phyloP scores from a whole-genome alignment of 1,284 basidiomycete genomes.

The Trametes versicolor region DNA sequence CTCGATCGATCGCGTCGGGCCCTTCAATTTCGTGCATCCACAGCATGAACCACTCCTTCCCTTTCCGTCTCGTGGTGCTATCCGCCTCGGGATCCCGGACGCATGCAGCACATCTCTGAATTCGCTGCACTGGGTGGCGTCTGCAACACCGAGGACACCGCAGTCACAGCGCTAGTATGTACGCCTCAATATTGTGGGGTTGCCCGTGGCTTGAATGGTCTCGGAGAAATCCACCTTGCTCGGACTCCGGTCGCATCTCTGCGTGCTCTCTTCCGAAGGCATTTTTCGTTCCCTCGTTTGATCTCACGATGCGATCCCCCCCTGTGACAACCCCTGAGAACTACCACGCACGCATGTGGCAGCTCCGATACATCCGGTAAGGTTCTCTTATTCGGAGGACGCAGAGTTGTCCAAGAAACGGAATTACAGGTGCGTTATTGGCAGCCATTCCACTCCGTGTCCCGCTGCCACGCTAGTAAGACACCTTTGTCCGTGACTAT shows the following conservation, averaged over 20 bases:
- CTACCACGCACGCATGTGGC: slow-evolving; percentile 6
- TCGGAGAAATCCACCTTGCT: slow-evolving; percentile 10
- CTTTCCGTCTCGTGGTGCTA: not conserved
- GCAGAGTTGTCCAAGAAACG: slow-evolving; percentile 1
- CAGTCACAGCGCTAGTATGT: not conserved
- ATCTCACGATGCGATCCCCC: slow-evolving; percentile 22
- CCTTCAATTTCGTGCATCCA: not conserved
- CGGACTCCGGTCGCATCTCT: slow-evolving; percentile 6
- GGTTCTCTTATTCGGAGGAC: slow-evolving; percentile 1
- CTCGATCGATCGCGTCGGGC: slow-evolving; percentile 31
- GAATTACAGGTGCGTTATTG: slow-evolving; percentile 4
- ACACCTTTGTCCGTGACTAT: not conserved
- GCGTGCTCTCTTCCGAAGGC: slow-evolving; percentile 14
- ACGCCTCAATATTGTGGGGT: not conserved
- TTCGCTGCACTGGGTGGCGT: not conserved
- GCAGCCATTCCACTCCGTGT: slow-evolving; percentile 2
- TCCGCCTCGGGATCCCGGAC: not conserved
- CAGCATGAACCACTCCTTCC: slow-evolving; percentile 1
- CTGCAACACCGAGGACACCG: not conserved
- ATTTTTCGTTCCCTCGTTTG: not conserved
- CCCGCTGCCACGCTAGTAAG: slow-evolving; percentile 9
- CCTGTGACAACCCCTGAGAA: slow-evolving; percentile 19
- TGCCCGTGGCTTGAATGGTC: not conserved
- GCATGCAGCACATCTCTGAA: not conserved
- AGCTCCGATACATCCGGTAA: slow-evolving; percentile 18